A percentile compares a stretch with the other conserved stretches of the same genome.
These are phyloP conservation scores for Arxiozyma slooffiae DNA, from an alignment of 1,139 yeast species.

Conservation along the genomic window DNA sequence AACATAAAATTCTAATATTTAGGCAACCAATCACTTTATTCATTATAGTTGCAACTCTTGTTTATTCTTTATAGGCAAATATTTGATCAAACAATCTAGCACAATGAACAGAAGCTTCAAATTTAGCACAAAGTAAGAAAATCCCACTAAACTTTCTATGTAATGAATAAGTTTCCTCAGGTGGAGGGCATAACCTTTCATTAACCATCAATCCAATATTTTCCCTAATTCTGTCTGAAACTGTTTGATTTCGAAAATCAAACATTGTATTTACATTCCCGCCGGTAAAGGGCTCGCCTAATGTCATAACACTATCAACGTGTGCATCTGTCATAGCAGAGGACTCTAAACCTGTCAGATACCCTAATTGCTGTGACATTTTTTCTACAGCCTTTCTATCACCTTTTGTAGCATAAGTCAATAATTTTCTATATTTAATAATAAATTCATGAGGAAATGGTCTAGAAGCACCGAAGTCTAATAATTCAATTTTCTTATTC, in stretches of 20 bases:
- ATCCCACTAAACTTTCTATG: conserved; percentile 95
- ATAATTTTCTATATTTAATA: conserved; percentile 54
- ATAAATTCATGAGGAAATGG: conserved; percentile 63
- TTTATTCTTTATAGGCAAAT: conserved; percentile 10
- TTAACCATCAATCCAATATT: conserved; percentile 82
- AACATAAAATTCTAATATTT: too few relatives aligned
- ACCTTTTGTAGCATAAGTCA: conserved; percentile 65
- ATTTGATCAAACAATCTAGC: conserved; percentile 66
- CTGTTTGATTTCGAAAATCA: conserved; percentile 76
- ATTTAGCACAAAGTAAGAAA: conserved; percentile 76
- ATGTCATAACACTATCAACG: conserved; percentile 76
- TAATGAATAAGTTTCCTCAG: conserved; percentile 92
- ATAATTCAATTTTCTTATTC: conserved; percentile 61
- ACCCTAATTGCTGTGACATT: conserved; percentile 69
- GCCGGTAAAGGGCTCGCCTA: conserved; percentile 86
- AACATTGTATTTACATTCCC: conserved; percentile 45
- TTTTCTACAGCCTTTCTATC: conserved; percentile 59
- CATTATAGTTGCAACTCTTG: too few relatives aligned
- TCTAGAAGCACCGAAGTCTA: conserved; percentile 95
- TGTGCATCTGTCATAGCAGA: conserved; percentile 85
- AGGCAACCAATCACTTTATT: neutral
- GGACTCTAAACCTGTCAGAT: conserved; percentile 84
- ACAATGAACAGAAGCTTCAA: conserved; percentile 78
- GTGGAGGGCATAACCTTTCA: conserved; percentile 93
- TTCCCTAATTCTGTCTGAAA: conserved; percentile 81